Evolutionary conservation across 805 yeast genomes (phyloP), one percentile per base, ranked within the genome.

Genomic region (Candida fluviatilis): DNA sequence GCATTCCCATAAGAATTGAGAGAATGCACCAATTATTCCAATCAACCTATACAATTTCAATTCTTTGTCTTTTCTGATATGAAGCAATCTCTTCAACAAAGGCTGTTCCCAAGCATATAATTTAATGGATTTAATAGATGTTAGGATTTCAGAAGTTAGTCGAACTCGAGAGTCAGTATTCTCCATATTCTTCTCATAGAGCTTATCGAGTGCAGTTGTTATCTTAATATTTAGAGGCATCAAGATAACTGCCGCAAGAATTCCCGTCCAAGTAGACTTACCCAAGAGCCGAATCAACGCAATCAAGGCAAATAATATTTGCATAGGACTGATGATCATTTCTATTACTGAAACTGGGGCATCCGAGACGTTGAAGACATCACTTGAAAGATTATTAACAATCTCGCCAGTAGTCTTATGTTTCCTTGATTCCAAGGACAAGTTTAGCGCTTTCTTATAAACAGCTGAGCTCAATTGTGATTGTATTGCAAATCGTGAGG

Each of bases 101-200:
- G 71, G 71, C 23, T 45, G 44, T 41, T 66, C 72, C 72, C 72
- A 66, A 2, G 71, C 58, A 43, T 66, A 66, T 28, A 66, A 55
- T 43, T 66, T 66, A 48, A 66, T 54, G 34, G 64, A 58, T 42
- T 65, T 66, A 24, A 64, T 59, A 6, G 69, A 55, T 38, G 51
- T 54, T 38, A 66, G 55, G 34, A 66, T 62, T 42, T 66, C 72
- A 19, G 60, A 57, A 39, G 62, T 63, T 37, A 65, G 51, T 16
- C 61, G 54, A 3, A 66, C 59, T 48, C 73, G 52, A 19, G 54
- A 52, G 42, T 66, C 73, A 45, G 58, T 66, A 41, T 52, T 52
- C 39, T 58, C 54, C 66, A 64, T 56, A 37, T 51, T 54, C 15
- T 49, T 50, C 31, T 49, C 49, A 43, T 53, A 59, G 16, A 55